Evolutionary conservation across 2,329 filamentous ascomycete species (phyloP).

Genomic region (Teratosphaeria viscida): DNA sequence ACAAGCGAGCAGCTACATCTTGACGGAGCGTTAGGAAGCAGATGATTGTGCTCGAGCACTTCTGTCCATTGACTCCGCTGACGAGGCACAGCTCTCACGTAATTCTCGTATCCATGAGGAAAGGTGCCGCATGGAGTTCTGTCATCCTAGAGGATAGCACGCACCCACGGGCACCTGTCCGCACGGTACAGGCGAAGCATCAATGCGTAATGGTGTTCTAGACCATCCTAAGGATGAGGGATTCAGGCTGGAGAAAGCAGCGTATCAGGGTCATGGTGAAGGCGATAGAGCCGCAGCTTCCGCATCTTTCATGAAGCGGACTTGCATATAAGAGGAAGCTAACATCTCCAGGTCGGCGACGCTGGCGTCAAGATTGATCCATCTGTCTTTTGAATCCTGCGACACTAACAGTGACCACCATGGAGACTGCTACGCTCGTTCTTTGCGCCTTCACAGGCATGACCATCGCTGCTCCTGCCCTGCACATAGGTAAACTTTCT

Average conservation of each 20-base stretch:
- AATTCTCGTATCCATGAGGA: background rate
- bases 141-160: background rate
- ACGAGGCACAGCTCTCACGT: background rate
- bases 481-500: background rate
- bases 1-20: too few relatives aligned
- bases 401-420: background rate
- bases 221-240: background rate
- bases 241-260: background rate
- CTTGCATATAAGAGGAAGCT: background rate
- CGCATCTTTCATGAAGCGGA: background rate
- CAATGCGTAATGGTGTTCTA: background rate
- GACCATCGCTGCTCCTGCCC: background rate
- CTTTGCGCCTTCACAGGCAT: background rate
- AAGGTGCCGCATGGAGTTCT: background rate
- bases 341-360: background rate
- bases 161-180: background rate
- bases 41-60: too few relatives aligned
- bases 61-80: background rate
- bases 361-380: background rate
- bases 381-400: background rate
- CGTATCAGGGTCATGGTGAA: background rate
- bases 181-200: background rate
- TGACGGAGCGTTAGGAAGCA: too few relatives aligned
- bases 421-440: background rate
- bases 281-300: background rate